Base-by-base conservation (phyloP, 352 stramenopile species). In the Globisporangium spinosum region DNA sequence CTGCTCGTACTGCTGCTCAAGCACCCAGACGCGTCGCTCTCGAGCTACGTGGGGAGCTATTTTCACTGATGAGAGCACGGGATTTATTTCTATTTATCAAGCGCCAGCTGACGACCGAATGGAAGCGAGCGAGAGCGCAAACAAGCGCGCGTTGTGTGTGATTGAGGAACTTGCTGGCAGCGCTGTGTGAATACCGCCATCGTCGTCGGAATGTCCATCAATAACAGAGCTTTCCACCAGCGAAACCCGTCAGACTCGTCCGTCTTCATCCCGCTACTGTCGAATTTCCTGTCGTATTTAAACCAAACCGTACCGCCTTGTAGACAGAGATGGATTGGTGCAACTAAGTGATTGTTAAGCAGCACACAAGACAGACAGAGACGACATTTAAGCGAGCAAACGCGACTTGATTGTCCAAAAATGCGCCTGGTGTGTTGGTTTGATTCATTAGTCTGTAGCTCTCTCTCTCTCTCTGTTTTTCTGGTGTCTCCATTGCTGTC, bases 1-100 rank as follows among this genome's bases (percentile, higher is more conserved):
- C 32, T 77, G 2, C 51, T 82, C 34, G 74, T 84, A n/a, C 61
- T 85, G 43, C 69, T 77, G 64, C 53, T 80, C 59, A 74, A 80
- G 66, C 69, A 82, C 20, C 70, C 75, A 17, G 49, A 72, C 27
- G 29, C 34, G 54, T 67, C 77, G n/a, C 47, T 85, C 27, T 64
- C 68, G 23, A 73, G 65, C 71, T 85, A 73, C 62, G 47, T 77
- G 32, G 54, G 64, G 17, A 35, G 35, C 43, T 62, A 60, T 25
- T 63, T 64, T 3, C 55, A 59, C 13, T 69, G 55, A 63, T 69
- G 55, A 63, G 2, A 35, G 29, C 7, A 23, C 53, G 12, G 12
- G 32, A 38, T 27, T 20, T 27, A 12, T 10, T 25, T 17, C 29
- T 69, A 69, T 69, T 69, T 69, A 69, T 69, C 55, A 64, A 38